phyloP scores from a whole-genome alignment of 345 rosid species.

The Physaria fendleri region DNA sequence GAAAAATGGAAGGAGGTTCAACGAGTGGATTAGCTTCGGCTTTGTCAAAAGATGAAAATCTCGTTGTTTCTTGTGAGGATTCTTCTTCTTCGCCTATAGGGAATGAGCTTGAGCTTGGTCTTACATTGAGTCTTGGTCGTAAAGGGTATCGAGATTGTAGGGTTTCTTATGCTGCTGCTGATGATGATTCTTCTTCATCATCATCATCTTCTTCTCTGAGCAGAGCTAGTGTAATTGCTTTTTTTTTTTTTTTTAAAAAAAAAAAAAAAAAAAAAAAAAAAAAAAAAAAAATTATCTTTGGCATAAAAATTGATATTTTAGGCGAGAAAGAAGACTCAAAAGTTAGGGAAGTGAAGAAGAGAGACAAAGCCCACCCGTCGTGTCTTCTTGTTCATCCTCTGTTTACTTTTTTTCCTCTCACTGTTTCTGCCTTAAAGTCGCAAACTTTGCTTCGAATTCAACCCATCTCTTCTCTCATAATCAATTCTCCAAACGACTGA shows the following conservation, averaged over 20 bases:
- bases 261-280: too few species aligned
- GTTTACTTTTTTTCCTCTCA: constrained; percentile 25
- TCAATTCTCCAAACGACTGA: constrained; percentile 3
- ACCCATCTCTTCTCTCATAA: constrained; percentile 13
- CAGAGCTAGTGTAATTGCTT: constrained; percentile 39
- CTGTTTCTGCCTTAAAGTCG: constrained; percentile 35
- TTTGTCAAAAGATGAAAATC: constrained; percentile 47
- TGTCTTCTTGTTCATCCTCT: constrained; percentile 36
- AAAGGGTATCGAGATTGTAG: constrained; percentile 35
- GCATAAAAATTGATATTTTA: constrained; percentile 17
- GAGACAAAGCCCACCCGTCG: constrained; percentile 32
- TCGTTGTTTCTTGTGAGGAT: constrained; percentile 63
- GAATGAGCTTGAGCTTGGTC: constrained; percentile 54
- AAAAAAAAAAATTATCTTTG: too few species aligned
- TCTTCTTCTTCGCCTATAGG: constrained; percentile 68
- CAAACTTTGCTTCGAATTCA: constrained; percentile 34
- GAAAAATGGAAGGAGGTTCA: constrained; percentile 31
- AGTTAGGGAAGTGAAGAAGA: constrained; percentile 7
- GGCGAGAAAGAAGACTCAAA: constrained; percentile 2
- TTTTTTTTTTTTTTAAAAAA: not conserved
- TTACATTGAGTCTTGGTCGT: constrained; percentile 50
- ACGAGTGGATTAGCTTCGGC: constrained; percentile 42
- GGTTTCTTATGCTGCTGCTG: constrained; percentile 50
- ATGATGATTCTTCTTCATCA: constrained; percentile 44
- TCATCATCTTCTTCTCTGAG: constrained; percentile 48